A percentile compares a stretch with the other conserved stretches of the same genome.
Evolutionary conservation across 768 basidiomycete genomes (phyloP).

Genomic region (Psilocybe cubensis): DNA sequence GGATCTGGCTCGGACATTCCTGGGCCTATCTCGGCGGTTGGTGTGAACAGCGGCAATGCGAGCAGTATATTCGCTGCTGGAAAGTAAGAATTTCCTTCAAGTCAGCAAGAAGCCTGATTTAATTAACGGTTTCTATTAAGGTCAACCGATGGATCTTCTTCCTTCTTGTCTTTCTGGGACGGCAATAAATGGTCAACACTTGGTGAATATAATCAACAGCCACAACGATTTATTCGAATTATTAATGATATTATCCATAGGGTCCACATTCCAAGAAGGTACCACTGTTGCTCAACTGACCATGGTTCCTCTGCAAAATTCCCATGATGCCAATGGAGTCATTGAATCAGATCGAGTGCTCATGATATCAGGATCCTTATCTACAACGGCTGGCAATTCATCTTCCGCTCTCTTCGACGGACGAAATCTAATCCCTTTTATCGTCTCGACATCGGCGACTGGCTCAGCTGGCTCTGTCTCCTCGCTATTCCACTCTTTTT

Average conservation of each 20-base stretch:
- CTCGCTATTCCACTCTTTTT: constrained; percentile 82
- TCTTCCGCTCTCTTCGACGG: constrained; percentile 92
- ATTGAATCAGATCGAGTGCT: constrained; percentile 89
- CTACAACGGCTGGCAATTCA: constrained; percentile 72
- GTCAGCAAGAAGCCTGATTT: background rate
- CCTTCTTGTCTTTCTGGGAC: constrained; percentile 88
- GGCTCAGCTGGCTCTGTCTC: constrained; percentile 75
- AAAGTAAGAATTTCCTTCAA: constrained; percentile 47
- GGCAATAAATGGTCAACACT: constrained; percentile 75
- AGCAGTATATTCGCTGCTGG: constrained; percentile 93
- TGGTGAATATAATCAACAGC: constrained; percentile 41
- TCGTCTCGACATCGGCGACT: constrained; percentile 64
- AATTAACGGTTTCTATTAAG: constrained; percentile 30
- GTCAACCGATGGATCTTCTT: constrained; percentile 56
- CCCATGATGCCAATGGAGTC: constrained; percentile 69
- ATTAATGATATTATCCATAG: constrained; percentile 35
- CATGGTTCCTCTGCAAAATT: constrained; percentile 87
- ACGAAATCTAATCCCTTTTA: constrained; percentile 77
- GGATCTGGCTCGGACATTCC: constrained; percentile 68
- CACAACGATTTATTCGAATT: background rate
- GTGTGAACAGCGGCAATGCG: constrained; percentile 78
- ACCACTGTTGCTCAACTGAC: constrained; percentile 80
- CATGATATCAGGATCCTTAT: constrained; percentile 81
- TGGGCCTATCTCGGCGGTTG: constrained; percentile 89
- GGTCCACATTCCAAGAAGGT: constrained; percentile 52